These are phyloP conservation scores for Cucurbita moschata DNA, from an alignment of 306 rosid species.

Conservation along the genomic window DNA sequence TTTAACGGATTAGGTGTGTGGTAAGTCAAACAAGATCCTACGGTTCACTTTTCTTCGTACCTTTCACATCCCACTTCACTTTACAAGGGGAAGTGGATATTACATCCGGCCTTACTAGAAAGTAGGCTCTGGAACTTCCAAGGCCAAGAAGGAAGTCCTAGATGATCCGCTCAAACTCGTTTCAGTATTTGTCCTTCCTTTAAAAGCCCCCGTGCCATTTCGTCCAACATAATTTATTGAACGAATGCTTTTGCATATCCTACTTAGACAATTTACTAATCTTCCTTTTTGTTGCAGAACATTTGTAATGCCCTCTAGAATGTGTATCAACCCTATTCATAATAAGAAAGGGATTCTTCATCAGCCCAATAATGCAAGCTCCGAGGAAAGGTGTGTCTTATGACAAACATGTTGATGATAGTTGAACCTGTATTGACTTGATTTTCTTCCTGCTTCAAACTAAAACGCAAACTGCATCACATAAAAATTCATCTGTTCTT, in stretches of 20 bases:
- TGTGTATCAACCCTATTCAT: conserved; percentile 90
- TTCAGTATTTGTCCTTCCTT: no score
- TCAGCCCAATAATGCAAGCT: conserved; percentile 25
- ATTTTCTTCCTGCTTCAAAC: not conserved
- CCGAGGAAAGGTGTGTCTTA: conserved; percentile 53
- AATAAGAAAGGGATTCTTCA: conserved; percentile 83
- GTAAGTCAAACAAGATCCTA: no score
- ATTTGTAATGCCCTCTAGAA: conserved; percentile 86
- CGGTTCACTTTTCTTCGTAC: no score
- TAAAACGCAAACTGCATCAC: not conserved
- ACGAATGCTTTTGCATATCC: not conserved
- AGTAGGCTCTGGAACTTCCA: no score
- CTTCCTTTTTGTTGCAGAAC: conserved; percentile 43
- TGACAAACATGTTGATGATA: not conserved
- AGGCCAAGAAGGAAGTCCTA: no score
- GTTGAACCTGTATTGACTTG: not conserved
- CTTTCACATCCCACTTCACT: no score
- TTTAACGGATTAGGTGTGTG: no score
- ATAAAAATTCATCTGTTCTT: not conserved
- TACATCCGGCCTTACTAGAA: no score
- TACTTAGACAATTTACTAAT: not conserved
- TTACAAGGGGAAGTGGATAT: no score
- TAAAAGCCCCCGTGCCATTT: not conserved
- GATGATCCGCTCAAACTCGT: no score
- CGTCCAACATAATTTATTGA: not conserved